A percentile compares a stretch with the other conserved stretches of the same genome.
These are phyloP conservation scores for Musa schizocarpa DNA, from an alignment of 176 grass and related monocot genomes.

Conservation along the genomic window DNA sequence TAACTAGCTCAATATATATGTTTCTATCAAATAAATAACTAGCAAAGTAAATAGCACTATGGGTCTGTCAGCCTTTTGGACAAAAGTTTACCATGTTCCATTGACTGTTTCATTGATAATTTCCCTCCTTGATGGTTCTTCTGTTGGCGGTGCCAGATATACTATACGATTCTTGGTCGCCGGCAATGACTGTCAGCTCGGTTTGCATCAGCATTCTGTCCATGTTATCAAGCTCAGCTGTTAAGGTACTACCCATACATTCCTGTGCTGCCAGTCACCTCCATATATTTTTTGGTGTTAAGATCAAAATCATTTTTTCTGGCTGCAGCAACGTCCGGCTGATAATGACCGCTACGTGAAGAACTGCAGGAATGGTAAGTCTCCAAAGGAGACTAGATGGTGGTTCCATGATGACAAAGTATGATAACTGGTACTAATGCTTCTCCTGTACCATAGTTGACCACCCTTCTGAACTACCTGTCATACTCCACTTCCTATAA, in stretches of 20 bases:
- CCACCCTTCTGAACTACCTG: neutral
- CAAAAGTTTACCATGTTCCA: neutral
- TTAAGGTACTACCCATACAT: neutral
- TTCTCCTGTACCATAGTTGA: neutral
- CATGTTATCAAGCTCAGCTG: constrained; percentile 8
- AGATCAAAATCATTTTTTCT: neutral
- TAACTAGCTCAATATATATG: neutral
- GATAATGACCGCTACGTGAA: constrained; percentile 10
- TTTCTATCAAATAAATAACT: too few relatives aligned
- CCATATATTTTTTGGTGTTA: neutral
- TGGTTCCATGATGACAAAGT: constrained; percentile 13
- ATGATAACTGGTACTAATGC: neutral
- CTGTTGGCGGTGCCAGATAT: neutral
- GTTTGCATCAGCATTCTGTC: constrained; percentile 12
- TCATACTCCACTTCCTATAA: neutral
- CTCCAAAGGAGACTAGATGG: constrained; percentile 7
- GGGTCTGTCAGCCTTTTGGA: too few relatives aligned
- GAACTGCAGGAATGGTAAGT: constrained; percentile 5
- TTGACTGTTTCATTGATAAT: neutral
- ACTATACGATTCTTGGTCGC: constrained; percentile 8
- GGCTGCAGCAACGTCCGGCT: neutral
- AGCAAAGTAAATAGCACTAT: too few relatives aligned
- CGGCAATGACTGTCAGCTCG: constrained; percentile 8
- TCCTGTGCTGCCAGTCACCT: neutral
- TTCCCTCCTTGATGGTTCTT: neutral